phyloP scores from a whole-genome alignment of 371 early-diverging fungal genomes.

The Mycotypha africana region DNA sequence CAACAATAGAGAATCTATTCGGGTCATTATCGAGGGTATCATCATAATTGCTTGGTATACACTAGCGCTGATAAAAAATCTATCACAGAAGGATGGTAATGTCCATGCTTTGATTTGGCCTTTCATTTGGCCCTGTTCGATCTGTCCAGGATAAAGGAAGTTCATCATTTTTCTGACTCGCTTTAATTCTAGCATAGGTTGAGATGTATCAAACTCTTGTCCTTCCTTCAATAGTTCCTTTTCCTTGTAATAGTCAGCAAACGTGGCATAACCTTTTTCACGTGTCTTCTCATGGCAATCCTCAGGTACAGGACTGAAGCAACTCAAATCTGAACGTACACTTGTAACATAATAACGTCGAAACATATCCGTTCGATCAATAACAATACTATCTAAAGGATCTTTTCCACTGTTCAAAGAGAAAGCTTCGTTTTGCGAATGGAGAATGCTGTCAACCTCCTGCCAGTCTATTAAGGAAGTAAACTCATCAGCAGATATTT shows the following conservation, averaged over 20 bases:
- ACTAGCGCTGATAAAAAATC: constrained; percentile 47
- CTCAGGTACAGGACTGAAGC: constrained; percentile 26
- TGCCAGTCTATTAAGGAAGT: constrained; percentile 55
- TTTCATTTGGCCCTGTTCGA: constrained; percentile 15
- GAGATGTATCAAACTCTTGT: constrained; percentile 25
- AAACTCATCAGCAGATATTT: not conserved
- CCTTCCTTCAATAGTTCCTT: constrained; percentile 1
- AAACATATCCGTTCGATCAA: constrained; percentile 46
- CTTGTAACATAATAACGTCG: constrained; percentile 55
- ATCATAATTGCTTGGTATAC: constrained; percentile 49
- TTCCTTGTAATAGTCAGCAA: constrained; percentile 48
- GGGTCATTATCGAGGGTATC: constrained; percentile 63
- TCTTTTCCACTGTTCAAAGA: not conserved
- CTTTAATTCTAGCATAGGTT: constrained; percentile 46
- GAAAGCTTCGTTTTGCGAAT: constrained; percentile 9
- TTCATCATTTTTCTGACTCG: constrained; percentile 44
- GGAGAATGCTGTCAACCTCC: constrained; percentile 22
- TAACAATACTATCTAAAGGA: constrained; percentile 40
- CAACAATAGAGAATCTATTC: constrained; percentile 59
- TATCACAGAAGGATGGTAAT: constrained; percentile 52
- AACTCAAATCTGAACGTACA: constrained; percentile 38
- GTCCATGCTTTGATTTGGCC: constrained; percentile 31
- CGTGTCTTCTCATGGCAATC: constrained; percentile 15
- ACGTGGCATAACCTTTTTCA: constrained; percentile 35
- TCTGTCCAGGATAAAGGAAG: constrained; percentile 37